A percentile compares a stretch with the other conserved stretches of the same genome.
These are phyloP conservation scores for Boletus bicolor DNA, from an alignment of 768 basidiomycete species.

Conservation along the genomic window DNA sequence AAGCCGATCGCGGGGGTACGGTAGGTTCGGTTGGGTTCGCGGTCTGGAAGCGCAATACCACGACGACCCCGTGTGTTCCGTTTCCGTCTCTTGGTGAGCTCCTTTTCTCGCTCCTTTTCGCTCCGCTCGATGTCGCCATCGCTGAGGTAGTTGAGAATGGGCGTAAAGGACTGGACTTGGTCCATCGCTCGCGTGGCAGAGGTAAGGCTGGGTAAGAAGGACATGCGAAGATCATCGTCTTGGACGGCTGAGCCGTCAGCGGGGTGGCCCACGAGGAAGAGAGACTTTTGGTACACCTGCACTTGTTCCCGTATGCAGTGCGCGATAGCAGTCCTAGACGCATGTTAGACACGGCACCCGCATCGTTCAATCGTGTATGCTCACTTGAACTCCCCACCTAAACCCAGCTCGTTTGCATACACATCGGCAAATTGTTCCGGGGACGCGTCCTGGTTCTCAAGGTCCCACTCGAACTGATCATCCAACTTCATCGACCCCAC, in stretches of 20 bases:
- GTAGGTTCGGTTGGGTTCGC: conserved; percentile 88
- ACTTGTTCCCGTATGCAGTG: conserved; percentile 96
- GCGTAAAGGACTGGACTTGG: conserved; percentile 79
- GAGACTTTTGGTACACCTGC: conserved; percentile 85
- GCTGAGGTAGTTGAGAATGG: conserved; percentile 83
- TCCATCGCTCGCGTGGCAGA: conserved; percentile 71
- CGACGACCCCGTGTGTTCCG: conserved; percentile 79
- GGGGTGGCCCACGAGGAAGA: conserved; percentile 86
- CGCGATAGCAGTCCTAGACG: conserved; percentile 83
- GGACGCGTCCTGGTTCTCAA: conserved; percentile 72
- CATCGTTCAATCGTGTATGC: conserved; percentile 21
- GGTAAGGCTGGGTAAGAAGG: conserved; percentile 81
- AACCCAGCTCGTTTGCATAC: conserved; percentile 82
- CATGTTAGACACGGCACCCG: conserved; percentile 8
- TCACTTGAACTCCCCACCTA: conserved; percentile 90
- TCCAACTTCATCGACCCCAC: conserved; percentile 90
- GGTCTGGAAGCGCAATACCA: conserved; percentile 84
- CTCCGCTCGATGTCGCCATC: conserved; percentile 85
- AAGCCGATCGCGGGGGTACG: conserved; percentile 86
- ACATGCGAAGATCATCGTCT: conserved; percentile 88
- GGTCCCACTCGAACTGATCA: conserved; percentile 98
- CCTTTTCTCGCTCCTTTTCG: conserved; percentile 94
- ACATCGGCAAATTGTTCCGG: conserved; percentile 92
- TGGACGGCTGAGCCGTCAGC: conserved; percentile 73
- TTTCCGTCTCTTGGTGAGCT: conserved; percentile 79